phyloP scores from a whole-genome alignment of 78 protist species.

The Anaeramoeba flamelloides region DNA sequence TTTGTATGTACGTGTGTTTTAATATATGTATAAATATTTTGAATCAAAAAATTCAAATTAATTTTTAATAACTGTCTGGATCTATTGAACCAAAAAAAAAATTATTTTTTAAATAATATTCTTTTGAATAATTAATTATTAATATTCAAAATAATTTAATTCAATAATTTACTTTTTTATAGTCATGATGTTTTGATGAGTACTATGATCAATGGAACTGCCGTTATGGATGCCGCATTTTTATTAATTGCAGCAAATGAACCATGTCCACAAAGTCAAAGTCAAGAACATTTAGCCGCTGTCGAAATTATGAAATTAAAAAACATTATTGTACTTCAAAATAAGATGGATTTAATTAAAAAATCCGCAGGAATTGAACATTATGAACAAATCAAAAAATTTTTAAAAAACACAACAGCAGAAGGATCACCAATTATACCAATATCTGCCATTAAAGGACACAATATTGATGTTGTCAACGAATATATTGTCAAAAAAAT shows the following conservation, averaged over 20 bases:
- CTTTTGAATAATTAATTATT: too few species aligned
- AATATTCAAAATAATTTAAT: too few species aligned
- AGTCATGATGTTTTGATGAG: slow-evolving; percentile 99
- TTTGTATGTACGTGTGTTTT: too few species aligned
- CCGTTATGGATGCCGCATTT: slow-evolving; percentile 99
- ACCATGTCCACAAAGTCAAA: slow-evolving; percentile 99
- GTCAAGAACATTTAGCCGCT: slow-evolving; percentile 95
- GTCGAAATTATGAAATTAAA: slow-evolving; percentile 92
- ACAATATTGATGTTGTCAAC: slow-evolving; percentile 91
- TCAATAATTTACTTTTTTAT: too few species aligned
- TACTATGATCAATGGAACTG: slow-evolving; percentile 99
- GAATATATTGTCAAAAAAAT: slow-evolving; percentile 74
- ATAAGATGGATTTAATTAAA: slow-evolving; percentile 95
- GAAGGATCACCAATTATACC: slow-evolving; percentile 95
- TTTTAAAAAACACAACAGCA: slow-evolving; percentile 69
- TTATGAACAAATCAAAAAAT: background rate
- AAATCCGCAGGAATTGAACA: slow-evolving; percentile 14
- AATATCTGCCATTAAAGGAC: slow-evolving; percentile 90
- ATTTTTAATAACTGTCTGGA: too few species aligned
- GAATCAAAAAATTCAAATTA: too few species aligned
- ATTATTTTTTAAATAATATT: too few species aligned
- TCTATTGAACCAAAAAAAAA: too few species aligned
- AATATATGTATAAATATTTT: too few species aligned
- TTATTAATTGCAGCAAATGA: slow-evolving; percentile 95
- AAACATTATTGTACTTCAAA: slow-evolving; percentile 95